A percentile compares a stretch with the other conserved stretches of the same genome.
Evolutionary conservation across 164 flowering plant genomes (phyloP).

Genomic region (Magnolia officinalis): DNA sequence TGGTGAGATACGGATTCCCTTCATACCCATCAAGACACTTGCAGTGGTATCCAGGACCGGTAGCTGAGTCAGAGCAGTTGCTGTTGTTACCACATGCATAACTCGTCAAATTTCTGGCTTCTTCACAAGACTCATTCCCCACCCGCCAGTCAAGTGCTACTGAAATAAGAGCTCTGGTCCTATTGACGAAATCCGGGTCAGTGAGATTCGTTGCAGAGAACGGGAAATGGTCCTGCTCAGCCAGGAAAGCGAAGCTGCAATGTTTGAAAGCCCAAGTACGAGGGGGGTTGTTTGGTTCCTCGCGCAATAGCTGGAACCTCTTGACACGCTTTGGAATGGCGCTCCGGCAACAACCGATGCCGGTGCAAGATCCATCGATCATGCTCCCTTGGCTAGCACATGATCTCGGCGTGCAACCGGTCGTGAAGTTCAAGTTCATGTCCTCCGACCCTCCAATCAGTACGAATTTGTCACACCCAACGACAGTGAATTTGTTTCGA

Average conservation of each 20-base stretch:
- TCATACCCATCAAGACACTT: conserved; percentile 8
- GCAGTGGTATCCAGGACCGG: conserved; percentile 17
- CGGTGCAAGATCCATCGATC: no score
- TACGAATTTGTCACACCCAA: conserved; percentile 27
- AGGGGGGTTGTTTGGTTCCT: not conserved
- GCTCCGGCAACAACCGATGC: not conserved
- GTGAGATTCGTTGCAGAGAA: conserved; percentile 5
- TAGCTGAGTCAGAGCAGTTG: not conserved
- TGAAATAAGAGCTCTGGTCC: not conserved
- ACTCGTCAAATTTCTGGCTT: conserved; percentile 1
- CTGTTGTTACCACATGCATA: conserved; percentile 11
- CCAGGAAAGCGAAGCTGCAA: conserved; percentile 15
- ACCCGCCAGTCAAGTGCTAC: conserved; percentile 14
- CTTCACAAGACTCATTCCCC: conserved; percentile 4
- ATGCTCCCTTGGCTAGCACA: no score
- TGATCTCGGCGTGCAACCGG: not conserved
- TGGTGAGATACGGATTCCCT: conserved; percentile 20
- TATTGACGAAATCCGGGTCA: not conserved
- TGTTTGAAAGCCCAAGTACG: conserved; percentile 1
- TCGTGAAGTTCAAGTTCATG: not conserved
- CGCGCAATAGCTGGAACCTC: not conserved
- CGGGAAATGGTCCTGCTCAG: not conserved
- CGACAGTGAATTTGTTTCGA: conserved; percentile 28
- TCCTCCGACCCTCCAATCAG: not conserved
- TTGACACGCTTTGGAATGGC: conserved; percentile 1